Evolutionary conservation across 164 flowering plant species (phyloP).

Genomic region (Chloranthus sessilifolius): DNA sequence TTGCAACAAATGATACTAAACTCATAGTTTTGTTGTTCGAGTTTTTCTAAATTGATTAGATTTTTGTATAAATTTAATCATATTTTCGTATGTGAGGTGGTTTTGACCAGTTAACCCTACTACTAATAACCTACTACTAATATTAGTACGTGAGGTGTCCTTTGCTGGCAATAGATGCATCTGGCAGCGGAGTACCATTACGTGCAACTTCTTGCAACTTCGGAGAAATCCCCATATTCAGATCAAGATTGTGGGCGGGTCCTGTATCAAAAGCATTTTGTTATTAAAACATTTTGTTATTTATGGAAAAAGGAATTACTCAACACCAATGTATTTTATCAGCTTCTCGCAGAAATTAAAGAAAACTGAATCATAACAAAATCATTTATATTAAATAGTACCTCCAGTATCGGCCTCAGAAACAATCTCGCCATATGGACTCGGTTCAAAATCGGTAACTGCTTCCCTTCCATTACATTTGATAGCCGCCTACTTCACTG

Average conservation of each 20-base stretch:
- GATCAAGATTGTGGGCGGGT: constrained; percentile 42
- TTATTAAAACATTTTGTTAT: too few species aligned
- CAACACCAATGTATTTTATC: too few species aligned
- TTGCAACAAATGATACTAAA: too few species aligned
- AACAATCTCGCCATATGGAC: constrained; percentile 54
- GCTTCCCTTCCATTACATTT: constrained; percentile 88
- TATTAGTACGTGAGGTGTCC: constrained; percentile 85
- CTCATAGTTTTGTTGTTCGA: too few species aligned
- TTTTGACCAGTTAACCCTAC: too few species aligned
- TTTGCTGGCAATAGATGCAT: constrained; percentile 90
- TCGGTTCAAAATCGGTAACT: constrained; percentile 84
- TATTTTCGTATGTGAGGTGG: too few species aligned
- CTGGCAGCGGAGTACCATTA: constrained; percentile 80
- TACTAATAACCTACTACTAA: too few species aligned
- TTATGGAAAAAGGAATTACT: too few species aligned
- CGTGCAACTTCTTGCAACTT: constrained; percentile 95
- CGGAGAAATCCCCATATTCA: constrained; percentile 59
- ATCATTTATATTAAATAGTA: constrained; percentile 12
- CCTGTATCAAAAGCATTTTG: constrained; percentile 27
- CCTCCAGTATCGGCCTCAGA: constrained; percentile 41
- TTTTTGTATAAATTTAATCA: too few species aligned
- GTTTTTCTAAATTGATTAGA: too few species aligned
- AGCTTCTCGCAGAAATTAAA: background rate
- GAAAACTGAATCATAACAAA: background rate
- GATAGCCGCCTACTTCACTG: constrained; percentile 87